Base-by-base conservation (phyloP, 169 alveolate genomes). In the Eimeria sp. region DNA sequence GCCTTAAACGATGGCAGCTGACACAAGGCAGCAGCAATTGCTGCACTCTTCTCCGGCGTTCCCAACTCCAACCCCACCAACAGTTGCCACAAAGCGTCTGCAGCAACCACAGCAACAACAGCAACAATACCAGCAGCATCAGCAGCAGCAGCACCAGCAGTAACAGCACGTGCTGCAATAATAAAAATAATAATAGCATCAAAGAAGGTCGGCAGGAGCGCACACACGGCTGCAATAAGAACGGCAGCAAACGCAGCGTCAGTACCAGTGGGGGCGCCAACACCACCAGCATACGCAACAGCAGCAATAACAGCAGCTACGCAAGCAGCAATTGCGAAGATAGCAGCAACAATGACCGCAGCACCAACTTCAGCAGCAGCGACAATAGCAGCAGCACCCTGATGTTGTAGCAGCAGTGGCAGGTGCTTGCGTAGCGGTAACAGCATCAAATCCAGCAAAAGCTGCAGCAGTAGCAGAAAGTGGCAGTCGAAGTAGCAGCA, bases 31-130 rank as follows among this genome's bases (percentile, higher is more conserved):
- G 89, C 89, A 80, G 89, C 89, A 80, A 80, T 80, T 2, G 70
- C 89, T 49, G 89, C 89, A 22, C 72, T 34, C 58, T 49, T 80
- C 34, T 80, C 72, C 30, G 89, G 72, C 45, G 47, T 22, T 9
- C 89, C 89, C 70, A 49, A 13, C 89, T 80, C 72, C 14, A 80
- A 10, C 72, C 89, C 70, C 89, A 51, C 70, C 51, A 80, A 7
- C 47, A 18, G 51, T 72, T 80, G 89, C 89, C 89, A 80, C 72
- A 80, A 49, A 43, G 4, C 40, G 0, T 63, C 89, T 80, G 89
- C 70, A 10, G 89, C 70, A 80, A 72, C 89, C 49, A 72, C 89
- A 80, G 72, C 89, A 80, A n/a, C 89, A 80, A n/a, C 89, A 80
- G 10, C 89, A 80, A n/a, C 73, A 80, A 20, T 43, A 51, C 20